Evolutionary conservation across 2,329 filamentous ascomycete genomes (phyloP).

Genomic region (Ustulina deusta): DNA sequence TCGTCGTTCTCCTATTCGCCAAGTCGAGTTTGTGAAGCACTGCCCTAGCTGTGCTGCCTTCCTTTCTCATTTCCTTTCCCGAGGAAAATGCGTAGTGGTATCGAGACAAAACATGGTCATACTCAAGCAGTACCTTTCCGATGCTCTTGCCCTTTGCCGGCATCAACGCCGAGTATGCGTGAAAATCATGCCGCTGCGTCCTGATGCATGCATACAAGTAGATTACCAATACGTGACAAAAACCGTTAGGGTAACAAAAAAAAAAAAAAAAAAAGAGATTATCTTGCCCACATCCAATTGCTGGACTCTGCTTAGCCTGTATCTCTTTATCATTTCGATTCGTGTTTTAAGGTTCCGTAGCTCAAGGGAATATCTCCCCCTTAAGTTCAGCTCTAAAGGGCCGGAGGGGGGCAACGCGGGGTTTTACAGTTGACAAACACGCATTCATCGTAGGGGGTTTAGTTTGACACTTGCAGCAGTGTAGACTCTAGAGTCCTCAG

Average conservation of each 20-base stretch:
- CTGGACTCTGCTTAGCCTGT: constrained; percentile 25
- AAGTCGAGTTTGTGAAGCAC: constrained; percentile 6
- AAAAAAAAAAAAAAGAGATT: constrained; percentile 15
- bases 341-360: constrained; percentile 3
- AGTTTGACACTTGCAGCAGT: constrained; percentile 5
- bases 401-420: neutral
- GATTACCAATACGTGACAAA: constrained; percentile 29
- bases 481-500: constrained; percentile 43
- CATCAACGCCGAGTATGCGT: constrained; percentile 36
- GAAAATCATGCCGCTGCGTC: constrained; percentile 30
- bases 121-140: constrained; percentile 30
- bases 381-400: constrained; percentile 19
- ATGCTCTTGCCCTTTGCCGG: constrained; percentile 20
- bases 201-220: constrained; percentile 35
- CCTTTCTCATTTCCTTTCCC: constrained; percentile 6
- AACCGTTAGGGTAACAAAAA: constrained; percentile 23
- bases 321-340: constrained; percentile 18
- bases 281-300: constrained; percentile 34
- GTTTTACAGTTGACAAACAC: constrained; percentile 2
- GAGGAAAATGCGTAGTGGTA: constrained; percentile 1
- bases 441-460: neutral
- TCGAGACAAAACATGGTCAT: constrained; percentile 25
- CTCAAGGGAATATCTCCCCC: constrained; percentile 1
- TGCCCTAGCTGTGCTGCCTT: constrained; percentile 1
- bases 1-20: constrained; percentile 3